Base-by-base conservation (phyloP, 1,139 yeast genomes). In the Sugiyamaella xylanicola region DNA sequence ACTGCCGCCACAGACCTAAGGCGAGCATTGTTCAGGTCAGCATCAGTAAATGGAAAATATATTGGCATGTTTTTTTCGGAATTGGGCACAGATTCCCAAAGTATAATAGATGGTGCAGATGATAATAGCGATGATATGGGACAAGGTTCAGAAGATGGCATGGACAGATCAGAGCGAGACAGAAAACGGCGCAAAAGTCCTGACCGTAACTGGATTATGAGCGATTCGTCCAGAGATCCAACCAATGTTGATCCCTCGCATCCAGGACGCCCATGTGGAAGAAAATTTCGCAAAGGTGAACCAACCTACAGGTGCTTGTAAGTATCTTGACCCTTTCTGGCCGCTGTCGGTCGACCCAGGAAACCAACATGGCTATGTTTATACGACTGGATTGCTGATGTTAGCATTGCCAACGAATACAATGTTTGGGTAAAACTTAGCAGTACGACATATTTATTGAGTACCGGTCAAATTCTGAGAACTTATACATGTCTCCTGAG, bases 221-320 rank as follows among this genome's bases (percentile, higher is more conserved):
- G 63, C 20, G 56, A 57, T 17, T 48, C 51, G 29, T 42, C 56
- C 3, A 57, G 59, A 4, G 59, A 63, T 35, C 48, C 55, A 11
- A 57, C 55, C 16, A 56, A 63, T 47, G 61, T 56, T 16, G 68
- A 67, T 49, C 70, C 70, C 1, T 63, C 74, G 44, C 96, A 89
- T 65, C 80, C 83, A 13, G 81, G 84, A 39, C 77, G 87, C 69
- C 87, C 95, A 0, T 90, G 97, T 71, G 87, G 91, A 1, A 76
- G 87, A 36, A 83, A 85, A 53, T 87, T 90, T 65, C 77, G 83
- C 46, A 82, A 84, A 54, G 96, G 96, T n/a, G 96, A 90, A 65
- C 93, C 96, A 0, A 86, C 91, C 2, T 87, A 87, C 67, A 76
- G 95, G 46, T 90, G 97, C 64, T 67, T 81, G 68, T 68, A 65